Percentiles rank a stretch among this genome's conserved stretches.
Conservation (phyloP, 768 basidiomycete species). For the Boletus huronensis region DNA sequence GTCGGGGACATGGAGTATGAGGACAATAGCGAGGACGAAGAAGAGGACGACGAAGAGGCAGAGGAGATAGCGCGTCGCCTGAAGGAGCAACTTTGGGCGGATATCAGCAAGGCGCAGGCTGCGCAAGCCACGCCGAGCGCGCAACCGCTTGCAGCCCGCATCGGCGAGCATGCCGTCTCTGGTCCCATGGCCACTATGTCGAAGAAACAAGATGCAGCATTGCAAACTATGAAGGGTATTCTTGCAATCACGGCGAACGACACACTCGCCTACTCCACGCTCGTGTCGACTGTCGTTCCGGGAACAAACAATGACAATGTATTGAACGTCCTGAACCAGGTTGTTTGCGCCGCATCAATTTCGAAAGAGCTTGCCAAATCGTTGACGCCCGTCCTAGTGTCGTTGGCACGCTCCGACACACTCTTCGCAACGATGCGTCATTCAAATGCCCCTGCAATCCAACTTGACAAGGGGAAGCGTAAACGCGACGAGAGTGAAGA, state of each 20-base stretch:
- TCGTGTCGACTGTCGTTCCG: constrained; percentile 51
- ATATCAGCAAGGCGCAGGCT: constrained; percentile 62
- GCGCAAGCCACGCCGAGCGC: constrained; percentile 31
- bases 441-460: constrained; percentile 58
- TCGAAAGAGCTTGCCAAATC: constrained; percentile 51
- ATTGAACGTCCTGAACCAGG: constrained; percentile 51
- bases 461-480: constrained; percentile 71
- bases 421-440: constrained; percentile 65
- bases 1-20: constrained; percentile 44
- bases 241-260: constrained; percentile 57
- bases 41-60: constrained; percentile 57
- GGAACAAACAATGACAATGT: constrained; percentile 44
- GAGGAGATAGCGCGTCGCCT: constrained; percentile 70
- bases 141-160: constrained; percentile 1
- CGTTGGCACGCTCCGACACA: constrained; percentile 59
- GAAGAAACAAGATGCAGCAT: constrained; percentile 53
- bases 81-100: constrained; percentile 76
- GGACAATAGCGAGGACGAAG: constrained; percentile 55
- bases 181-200: constrained; percentile 18
- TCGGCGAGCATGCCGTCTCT: constrained; percentile 8
- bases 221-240: constrained; percentile 64
- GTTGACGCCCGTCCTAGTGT: constrained; percentile 60
- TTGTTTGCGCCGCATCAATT: constrained; percentile 45
- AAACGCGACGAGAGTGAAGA: constrained; percentile 56
- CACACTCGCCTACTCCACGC: constrained; percentile 48